Evolutionary conservation across 495 filamentous ascomycete genomes (phyloP), one percentile per base, ranked within the genome.

Genomic region (Haplographium delicatum): DNA sequence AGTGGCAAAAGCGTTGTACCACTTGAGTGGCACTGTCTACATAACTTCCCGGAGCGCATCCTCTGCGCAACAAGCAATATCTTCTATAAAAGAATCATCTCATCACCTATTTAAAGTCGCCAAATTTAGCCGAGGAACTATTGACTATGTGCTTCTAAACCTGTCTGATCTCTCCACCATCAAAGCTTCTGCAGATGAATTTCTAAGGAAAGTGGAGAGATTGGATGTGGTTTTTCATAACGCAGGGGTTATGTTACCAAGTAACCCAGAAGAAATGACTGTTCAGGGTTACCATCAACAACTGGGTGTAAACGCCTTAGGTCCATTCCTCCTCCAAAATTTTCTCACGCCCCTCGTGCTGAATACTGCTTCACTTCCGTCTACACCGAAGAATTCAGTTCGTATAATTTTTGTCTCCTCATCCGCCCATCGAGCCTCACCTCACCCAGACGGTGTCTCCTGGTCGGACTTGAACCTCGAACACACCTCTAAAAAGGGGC

Each of bases 161-260:
- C 69, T 83, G 0, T 55, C 67, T 19, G 74, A 80, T 54, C 66
- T 82, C 4, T 53, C 57, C 3, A 73, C 68, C 7, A 73, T 82
- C 54, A 76, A 74, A 50, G 31, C 63, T 0, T 58, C 75, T 0
- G 78, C 69, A 1, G 26, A 73, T 10, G 52, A 58, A 5, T 75
- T 80, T 51, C 55, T 58, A 24, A 42, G 0, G 38, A 61, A 25
- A 71, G 77, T 56, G 52, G 53, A 49, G 4, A 54, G 66, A 15
- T 64, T 81, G 0, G 71, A 81, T 44, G 69, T 78, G 5, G 62
- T 82, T 0, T 77, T 65, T 54, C 78, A 79, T 51, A 79, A 81
- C 51, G 75, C 79, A 0, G 79, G 78, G 4, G 63, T 80, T 24
- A 65, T 64, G 62, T 44, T 45, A 1, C 62, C 65, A 9, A 46